phyloP scores from a whole-genome alignment of 2,329 filamentous ascomycete species.

The Aspergillus quadricinctus region DNA sequence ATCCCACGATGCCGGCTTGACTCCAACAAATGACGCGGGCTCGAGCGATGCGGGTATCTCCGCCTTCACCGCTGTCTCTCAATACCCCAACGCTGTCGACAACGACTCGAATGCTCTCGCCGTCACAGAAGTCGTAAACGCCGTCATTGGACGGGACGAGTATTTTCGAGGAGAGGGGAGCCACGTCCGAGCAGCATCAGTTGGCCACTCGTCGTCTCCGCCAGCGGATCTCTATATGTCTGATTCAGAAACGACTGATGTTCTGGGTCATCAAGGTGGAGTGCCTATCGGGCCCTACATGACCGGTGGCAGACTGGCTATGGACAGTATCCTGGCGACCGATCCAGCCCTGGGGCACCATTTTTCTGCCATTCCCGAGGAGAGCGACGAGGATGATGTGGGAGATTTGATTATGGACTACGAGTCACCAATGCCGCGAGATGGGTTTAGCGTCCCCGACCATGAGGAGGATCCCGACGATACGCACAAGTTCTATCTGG shows the following conservation, averaged over 20 bases:
- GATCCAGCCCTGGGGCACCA: slow-evolving; percentile 13
- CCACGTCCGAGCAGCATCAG: not conserved
- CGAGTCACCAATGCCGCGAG: slow-evolving; percentile 16
- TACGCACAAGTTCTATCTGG: slow-evolving; percentile 30
- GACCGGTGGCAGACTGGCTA: slow-evolving; percentile 9
- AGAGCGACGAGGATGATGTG: slow-evolving; percentile 15
- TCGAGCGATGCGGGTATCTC: slow-evolving; percentile 20
- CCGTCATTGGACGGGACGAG: slow-evolving; percentile 17
- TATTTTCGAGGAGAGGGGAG: slow-evolving; percentile 1
- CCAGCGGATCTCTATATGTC: slow-evolving; percentile 17
- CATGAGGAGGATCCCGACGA: slow-evolving; percentile 29
- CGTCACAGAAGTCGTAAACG: slow-evolving; percentile 26
- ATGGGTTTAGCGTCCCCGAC: slow-evolving; percentile 7
- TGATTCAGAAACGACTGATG: slow-evolving; percentile 22
- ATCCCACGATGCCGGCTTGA: not conserved
- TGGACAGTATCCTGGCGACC: slow-evolving; percentile 16
- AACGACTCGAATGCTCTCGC: slow-evolving; percentile 16
- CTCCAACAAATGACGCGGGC: not conserved
- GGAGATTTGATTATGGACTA: slow-evolving; percentile 23
- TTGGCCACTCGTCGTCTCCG: slow-evolving; percentile 9
- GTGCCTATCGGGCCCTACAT: slow-evolving; percentile 16
- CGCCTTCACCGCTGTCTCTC: slow-evolving; percentile 27
- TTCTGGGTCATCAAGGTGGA: slow-evolving; percentile 17
- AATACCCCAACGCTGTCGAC: slow-evolving; percentile 20
- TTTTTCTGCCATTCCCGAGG: slow-evolving; percentile 18